These are phyloP conservation scores for Chaetomium tenue DNA, from an alignment of 495 filamentous ascomycete species.

Conservation along the genomic window DNA sequence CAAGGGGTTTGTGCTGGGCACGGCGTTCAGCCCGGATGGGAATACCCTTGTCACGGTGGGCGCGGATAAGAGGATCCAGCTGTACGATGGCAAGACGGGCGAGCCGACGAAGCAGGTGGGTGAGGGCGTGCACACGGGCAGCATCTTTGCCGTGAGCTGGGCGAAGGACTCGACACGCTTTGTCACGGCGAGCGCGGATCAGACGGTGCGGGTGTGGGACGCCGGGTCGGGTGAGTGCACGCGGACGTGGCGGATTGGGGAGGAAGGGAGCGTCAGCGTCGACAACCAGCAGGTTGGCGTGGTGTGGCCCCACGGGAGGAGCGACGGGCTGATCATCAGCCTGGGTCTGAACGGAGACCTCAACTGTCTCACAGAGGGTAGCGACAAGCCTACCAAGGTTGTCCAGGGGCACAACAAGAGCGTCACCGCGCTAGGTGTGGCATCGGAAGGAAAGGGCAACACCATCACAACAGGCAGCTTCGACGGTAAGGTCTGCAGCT, in stretches of 20 bases:
- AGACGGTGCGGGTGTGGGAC: conserved; percentile 89
- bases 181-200: conserved; percentile 88
- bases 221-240: conserved; percentile 71
- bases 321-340: conserved; percentile 83
- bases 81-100: conserved; percentile 94
- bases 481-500: conserved; percentile 80
- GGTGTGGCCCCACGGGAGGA: conserved; percentile 81
- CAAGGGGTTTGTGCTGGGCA: conserved; percentile 82
- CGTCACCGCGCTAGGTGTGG: conserved; percentile 69
- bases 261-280: conserved; percentile 69
- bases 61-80: conserved; percentile 81
- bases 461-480: conserved; percentile 87
- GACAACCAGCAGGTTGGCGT: conserved; percentile 92
- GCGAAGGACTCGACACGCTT: conserved; percentile 82
- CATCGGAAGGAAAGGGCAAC: conserved; percentile 46
- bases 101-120: conserved; percentile 74
- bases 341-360: conserved; percentile 84
- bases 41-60: conserved; percentile 81
- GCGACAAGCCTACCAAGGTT: conserved; percentile 62
- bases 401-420: conserved; percentile 93
- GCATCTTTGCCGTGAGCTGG: conserved; percentile 91
- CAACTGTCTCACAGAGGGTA: conserved; percentile 78
- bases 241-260: conserved; percentile 85
- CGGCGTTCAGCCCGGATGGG: conserved; percentile 89
- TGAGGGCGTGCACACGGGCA: conserved; percentile 81